Evolutionary conservation across 371 early-diverging fungal genomes (phyloP), one percentile per base, ranked within the genome.

Genomic region (Rhizopus sp.): DNA sequence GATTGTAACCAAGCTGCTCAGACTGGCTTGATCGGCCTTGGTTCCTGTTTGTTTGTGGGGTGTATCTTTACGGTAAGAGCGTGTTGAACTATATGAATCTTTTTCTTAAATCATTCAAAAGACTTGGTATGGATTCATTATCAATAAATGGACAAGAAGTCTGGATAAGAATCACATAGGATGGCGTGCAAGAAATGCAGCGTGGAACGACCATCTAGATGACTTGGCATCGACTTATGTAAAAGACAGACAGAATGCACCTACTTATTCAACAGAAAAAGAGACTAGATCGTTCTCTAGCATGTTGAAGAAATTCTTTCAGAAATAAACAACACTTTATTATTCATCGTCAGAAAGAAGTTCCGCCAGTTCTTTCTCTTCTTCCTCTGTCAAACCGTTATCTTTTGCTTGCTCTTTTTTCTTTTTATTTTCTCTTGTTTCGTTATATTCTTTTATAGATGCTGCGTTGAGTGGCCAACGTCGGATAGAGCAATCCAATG

Each of bases 351-450:
- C 75, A 48, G 83, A 83, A 42, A 80, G 79, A 33, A 93, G 77
- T 63, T 92, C 94, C 5, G 82, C 90, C 53, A 94, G 66, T 70
- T 92, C 93, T 7, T 83, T 68, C 52, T 92, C 93, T 63, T 93
- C 94, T 60, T 93, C 92, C 49, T 84, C 92, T 9, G 92, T 92
- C 64, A 93, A 53, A 34, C 48, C 66, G 40, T 31, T 49, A 39
- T 49, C 48, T 40, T 57, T 60, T 37, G 38, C 34, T 53, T 66
- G 52, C 46, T 57, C 58, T 55, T 71, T 44, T 23, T 52, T 48
- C 57, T 64, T 30, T 16, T 66, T 64, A 16, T 48, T 56, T 55
- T 40, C 13, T 45, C 39, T 62, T n/a, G 47, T 48, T 40, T 57
- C 53, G 45, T 60, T 64, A 33, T 74, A 68, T 54, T 72, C 58